phyloP scores from a whole-genome alignment of 2,329 filamentous ascomycete genomes.

The Apiospora marii region DNA sequence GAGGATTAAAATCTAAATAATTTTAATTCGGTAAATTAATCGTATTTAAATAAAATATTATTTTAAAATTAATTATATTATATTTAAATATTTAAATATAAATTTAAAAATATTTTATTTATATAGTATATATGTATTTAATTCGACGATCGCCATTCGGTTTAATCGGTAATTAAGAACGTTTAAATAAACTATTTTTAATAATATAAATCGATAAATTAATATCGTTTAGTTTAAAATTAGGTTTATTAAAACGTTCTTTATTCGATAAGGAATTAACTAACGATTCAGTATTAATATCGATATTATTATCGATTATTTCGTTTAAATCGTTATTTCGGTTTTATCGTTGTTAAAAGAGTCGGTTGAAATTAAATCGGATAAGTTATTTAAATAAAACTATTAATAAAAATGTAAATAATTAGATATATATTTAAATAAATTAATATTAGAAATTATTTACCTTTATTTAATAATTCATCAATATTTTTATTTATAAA shows the following conservation, averaged over 20 bases:
- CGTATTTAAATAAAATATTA: background rate
- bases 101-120: background rate
- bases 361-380: background rate
- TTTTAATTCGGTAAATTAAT: background rate
- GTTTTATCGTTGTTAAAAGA: background rate
- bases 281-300: background rate
- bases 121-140: background rate
- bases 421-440: background rate
- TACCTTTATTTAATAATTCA: background rate
- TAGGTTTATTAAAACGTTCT: background rate
- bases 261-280: background rate
- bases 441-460: background rate
- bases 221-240: background rate
- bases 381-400: background rate
- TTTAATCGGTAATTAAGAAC: background rate
- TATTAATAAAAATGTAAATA: too few species aligned
- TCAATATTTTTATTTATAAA: background rate
- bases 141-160: background rate
- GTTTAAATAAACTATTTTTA: background rate
- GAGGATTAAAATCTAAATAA: background rate
- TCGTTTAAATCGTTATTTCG: background rate
- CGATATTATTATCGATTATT: background rate
- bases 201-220: background rate
- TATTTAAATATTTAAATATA: background rate
- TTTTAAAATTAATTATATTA: background rate